Percentiles rank a stretch among this genome's conserved stretches.
These are phyloP conservation scores for Globisporangium iwayamae DNA, from an alignment of 352 stramenopile genomes.

Conservation along the genomic window DNA sequence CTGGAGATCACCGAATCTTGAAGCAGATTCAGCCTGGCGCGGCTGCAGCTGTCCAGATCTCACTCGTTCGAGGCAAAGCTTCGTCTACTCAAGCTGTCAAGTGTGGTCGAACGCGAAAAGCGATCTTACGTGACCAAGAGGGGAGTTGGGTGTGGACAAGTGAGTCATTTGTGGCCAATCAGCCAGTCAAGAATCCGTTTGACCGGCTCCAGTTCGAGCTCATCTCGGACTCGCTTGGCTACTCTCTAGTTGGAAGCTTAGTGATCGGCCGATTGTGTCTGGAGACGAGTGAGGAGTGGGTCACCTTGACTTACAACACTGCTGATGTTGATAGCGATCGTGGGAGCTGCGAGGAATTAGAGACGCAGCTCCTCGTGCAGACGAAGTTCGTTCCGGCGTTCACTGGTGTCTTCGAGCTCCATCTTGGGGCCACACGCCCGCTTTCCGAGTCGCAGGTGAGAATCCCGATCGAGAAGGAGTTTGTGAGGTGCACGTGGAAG, in stretches of 20 bases:
- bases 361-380: conserved; percentile 3
- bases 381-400: neutral
- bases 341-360: neutral
- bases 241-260: neutral
- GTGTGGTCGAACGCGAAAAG: conserved; percentile 7
- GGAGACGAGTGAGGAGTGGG: conserved; percentile 3
- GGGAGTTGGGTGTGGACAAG: conserved; percentile 25
- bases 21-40: conserved; percentile 6
- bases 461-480: conserved; percentile 5
- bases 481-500: conserved; percentile 10
- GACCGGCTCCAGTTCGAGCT: conserved; percentile 8
- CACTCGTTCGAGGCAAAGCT: neutral
- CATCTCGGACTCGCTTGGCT: neutral
- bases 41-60: conserved; percentile 16
- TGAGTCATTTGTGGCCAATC: conserved; percentile 19
- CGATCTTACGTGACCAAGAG: neutral
- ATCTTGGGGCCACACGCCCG: neutral
- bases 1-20: neutral
- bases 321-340: neutral
- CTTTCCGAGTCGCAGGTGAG: neutral
- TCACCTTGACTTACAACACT: neutral
- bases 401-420: conserved; percentile 9
- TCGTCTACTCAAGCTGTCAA: neutral
- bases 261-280: neutral
- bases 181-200: neutral